Base-by-base conservation (phyloP, 169 alveolate genomes). In the Fabrea salina region DNA sequence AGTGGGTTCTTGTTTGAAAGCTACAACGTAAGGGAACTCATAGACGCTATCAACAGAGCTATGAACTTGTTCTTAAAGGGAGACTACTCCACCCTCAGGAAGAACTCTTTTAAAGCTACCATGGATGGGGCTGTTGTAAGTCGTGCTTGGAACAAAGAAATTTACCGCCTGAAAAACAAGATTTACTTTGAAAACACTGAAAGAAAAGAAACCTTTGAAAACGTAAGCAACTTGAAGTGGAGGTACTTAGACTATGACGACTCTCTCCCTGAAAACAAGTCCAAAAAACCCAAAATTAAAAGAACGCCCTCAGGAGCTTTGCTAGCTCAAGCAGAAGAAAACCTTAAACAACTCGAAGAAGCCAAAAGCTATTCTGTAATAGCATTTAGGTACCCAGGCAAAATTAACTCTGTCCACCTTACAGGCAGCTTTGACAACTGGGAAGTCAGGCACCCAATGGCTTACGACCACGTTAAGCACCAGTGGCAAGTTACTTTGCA, bases 81-180 rank as follows among this genome's bases (percentile, higher is more conserved):
- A n/a, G 64, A 87, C 41, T 96, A 94, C 80, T 68, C 76, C 33
- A 56, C 83, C 75, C 77, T 94, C 37, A 91, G 98, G 77, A 84
- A 87, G 75, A 93, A 92, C 59, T 96, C 97, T 32, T 83, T 88
- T 74, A 83, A 79, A 35, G 87, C 96, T 43, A 91, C 90, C 32
- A 93, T 96, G 47, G 96, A 92, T 88, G 97, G 94, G 19, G 93
- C 91, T 50, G 86, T 80, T 58, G 96, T 92, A 32, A 76, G 89
- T 25, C 80, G 89, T 61, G 97, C 96, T 27, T 96, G 97, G 97
- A 88, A 90, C 11, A 66, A 75, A 57, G 98, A 96, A 78, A 93
- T 93, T 82, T 94, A 86, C 49, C 83, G 97, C 64, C 85, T 94
- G 44, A 84, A 88, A 66, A 89, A 84, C 0, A 96, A 96, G 80